Conservation (phyloP, 2,329 filamentous ascomycete genomes). For the Penicillium sp. region DNA sequence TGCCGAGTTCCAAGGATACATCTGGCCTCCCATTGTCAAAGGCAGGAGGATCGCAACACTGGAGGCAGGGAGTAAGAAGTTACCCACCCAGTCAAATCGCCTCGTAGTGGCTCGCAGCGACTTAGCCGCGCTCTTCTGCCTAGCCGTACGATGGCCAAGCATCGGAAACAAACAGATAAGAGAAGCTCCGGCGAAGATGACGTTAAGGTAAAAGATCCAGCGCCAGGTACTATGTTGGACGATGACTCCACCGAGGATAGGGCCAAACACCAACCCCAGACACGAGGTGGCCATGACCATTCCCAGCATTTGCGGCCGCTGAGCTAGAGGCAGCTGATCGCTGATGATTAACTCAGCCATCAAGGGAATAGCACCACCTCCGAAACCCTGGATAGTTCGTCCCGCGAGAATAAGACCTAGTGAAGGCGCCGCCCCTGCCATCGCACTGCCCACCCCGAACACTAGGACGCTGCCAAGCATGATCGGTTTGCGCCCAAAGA, state of each 20-base stretch:
- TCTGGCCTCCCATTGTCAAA: slow-evolving; percentile 8
- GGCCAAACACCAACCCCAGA: slow-evolving; percentile 26
- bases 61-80: slow-evolving; percentile 8
- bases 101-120: not conserved
- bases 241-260: slow-evolving; percentile 33
- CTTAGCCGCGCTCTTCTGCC: not conserved
- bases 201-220: slow-evolving; percentile 35
- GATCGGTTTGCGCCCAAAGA: slow-evolving; percentile 48
- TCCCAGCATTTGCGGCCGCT: slow-evolving; percentile 27
- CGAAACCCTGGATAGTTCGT: not conserved
- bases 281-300: slow-evolving; percentile 27
- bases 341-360: slow-evolving; percentile 36
- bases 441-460: slow-evolving; percentile 46
- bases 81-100: slow-evolving; percentile 6
- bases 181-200: slow-evolving; percentile 14
- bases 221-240: slow-evolving; percentile 24
- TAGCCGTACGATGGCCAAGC: not conserved
- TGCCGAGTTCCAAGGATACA: slow-evolving; percentile 5
- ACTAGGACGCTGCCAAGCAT: slow-evolving; percentile 43
- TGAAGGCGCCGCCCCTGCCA: slow-evolving; percentile 17
- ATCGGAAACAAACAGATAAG: not conserved
- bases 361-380: not conserved
- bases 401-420: not conserved
- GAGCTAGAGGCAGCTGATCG: slow-evolving; percentile 38
- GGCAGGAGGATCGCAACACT: slow-evolving; percentile 10